phyloP scores from a whole-genome alignment of 2,329 filamentous ascomycete species.

The Fusarium compactum region DNA sequence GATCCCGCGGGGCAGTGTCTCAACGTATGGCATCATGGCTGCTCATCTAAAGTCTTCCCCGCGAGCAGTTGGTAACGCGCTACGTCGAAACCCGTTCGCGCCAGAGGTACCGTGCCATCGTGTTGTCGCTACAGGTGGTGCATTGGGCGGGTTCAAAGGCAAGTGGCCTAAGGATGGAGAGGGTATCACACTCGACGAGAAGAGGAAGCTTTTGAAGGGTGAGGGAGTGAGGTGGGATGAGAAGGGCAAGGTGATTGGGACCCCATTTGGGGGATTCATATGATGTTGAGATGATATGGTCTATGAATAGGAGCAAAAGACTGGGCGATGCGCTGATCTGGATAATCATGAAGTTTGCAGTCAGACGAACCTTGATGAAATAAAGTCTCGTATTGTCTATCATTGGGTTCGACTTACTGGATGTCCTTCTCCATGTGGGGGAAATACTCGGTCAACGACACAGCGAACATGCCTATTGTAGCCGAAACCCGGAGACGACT shows the following conservation, averaged over 20 bases:
- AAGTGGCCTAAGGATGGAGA: slow-evolving; percentile 71
- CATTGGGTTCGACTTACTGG: slow-evolving; percentile 10
- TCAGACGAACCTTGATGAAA: neutral
- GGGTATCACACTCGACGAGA: slow-evolving; percentile 73
- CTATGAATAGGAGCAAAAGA: neutral
- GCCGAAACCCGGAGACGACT: slow-evolving; percentile 39
- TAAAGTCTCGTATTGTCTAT: slow-evolving; percentile 1
- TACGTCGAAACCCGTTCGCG: slow-evolving; percentile 84
- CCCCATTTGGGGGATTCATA: slow-evolving; percentile 56
- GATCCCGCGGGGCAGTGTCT: slow-evolving; percentile 80
- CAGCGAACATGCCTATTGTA: slow-evolving; percentile 29
- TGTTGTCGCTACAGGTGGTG: slow-evolving; percentile 78
- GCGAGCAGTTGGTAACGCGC: slow-evolving; percentile 80
- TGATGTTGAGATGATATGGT: slow-evolving; percentile 12
- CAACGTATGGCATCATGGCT: slow-evolving; percentile 81
- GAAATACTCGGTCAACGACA: slow-evolving; percentile 30
- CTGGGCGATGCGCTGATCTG: neutral
- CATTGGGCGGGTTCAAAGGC: slow-evolving; percentile 79
- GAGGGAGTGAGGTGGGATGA: slow-evolving; percentile 75
- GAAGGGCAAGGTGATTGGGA: slow-evolving; percentile 69
- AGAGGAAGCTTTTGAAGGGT: slow-evolving; percentile 68
- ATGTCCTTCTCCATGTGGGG: slow-evolving; percentile 32
- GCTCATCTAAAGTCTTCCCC: slow-evolving; percentile 76
- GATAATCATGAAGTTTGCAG: neutral
- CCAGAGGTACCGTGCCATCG: slow-evolving; percentile 86